A percentile compares a stretch with the other conserved stretches of the same genome.
phyloP scores from a whole-genome alignment of 768 basidiomycete genomes.

The Piloderma croceum region DNA sequence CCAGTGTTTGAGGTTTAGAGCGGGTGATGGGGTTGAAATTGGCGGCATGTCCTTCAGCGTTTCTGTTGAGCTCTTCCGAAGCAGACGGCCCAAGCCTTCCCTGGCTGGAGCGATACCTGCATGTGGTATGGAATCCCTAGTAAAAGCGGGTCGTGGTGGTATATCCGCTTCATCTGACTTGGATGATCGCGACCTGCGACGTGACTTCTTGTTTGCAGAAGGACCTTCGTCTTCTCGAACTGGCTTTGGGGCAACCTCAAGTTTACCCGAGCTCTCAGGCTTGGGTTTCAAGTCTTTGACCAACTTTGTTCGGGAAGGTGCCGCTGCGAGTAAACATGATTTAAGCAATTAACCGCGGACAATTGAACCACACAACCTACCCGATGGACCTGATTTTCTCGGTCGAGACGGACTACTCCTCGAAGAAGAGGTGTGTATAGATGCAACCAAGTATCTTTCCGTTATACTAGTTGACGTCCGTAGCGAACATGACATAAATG shows the following conservation, averaged over 20 bases:
- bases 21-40: background rate
- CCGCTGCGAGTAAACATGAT: too few species aligned
- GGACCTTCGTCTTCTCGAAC: too few species aligned
- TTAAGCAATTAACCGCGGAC: too few species aligned
- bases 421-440: too few species aligned
- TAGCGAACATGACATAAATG: too few species aligned
- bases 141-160: background rate
- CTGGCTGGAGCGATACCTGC: background rate
- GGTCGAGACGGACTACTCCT: too few species aligned
- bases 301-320: background rate
- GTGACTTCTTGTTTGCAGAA: too few species aligned
- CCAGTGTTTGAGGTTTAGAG: background rate
- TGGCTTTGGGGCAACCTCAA: background rate
- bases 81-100: background rate
- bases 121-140: background rate
- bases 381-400: too few species aligned
- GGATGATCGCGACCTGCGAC: too few species aligned
- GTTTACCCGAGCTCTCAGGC: background rate
- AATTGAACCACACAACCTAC: too few species aligned
- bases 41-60: background rate
- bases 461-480: too few species aligned
- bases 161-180: background rate
- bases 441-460: too few species aligned
- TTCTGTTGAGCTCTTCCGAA: background rate
- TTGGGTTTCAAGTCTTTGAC: constrained; percentile 1